Conservation (phyloP, 1,284 basidiomycete genomes). For the Spongiforma sp. region DNA sequence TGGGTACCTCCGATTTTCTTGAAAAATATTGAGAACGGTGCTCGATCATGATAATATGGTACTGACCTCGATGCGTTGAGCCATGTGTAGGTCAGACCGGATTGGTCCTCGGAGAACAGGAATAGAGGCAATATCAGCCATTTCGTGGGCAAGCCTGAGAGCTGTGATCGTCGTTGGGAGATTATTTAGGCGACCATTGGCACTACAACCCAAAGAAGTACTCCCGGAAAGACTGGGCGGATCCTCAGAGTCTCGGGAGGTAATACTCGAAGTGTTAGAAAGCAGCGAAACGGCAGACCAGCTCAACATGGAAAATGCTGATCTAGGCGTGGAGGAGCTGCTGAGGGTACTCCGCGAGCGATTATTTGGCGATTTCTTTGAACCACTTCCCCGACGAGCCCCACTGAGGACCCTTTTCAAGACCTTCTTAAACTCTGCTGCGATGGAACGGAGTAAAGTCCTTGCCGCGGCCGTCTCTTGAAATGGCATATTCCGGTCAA, state of each 20-base stretch:
- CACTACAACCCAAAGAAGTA: slow-evolving; percentile 8
- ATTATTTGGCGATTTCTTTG: not conserved
- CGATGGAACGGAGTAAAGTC: slow-evolving; percentile 11
- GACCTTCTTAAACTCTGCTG: slow-evolving; percentile 7
- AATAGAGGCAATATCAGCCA: slow-evolving; percentile 15
- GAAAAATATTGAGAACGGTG: not conserved
- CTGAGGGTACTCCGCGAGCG: too few species aligned
- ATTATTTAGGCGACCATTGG: not conserved
- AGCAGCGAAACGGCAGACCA: not conserved
- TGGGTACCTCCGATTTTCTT: slow-evolving; percentile 23
- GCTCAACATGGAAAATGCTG: not conserved
- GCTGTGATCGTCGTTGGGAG: slow-evolving; percentile 11
- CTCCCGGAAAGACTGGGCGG: not conserved
- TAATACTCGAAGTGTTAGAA: not conserved
- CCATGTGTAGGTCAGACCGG: slow-evolving; percentile 12
- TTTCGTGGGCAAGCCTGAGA: slow-evolving; percentile 16
- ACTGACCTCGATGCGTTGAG: slow-evolving; percentile 19
- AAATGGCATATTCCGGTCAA: slow-evolving; percentile 14
- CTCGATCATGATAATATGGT: not conserved
- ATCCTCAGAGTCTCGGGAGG: not conserved
- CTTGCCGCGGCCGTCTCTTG: slow-evolving; percentile 22
- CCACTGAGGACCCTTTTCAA: slow-evolving; percentile 8
- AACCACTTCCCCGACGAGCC: not conserved
- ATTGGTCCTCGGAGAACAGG: slow-evolving; percentile 19
- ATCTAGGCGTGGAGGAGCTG: not conserved